These are phyloP conservation scores for Neurospora tetrasperma DNA, from an alignment of 495 filamentous ascomycete genomes.

Conservation along the genomic window DNA sequence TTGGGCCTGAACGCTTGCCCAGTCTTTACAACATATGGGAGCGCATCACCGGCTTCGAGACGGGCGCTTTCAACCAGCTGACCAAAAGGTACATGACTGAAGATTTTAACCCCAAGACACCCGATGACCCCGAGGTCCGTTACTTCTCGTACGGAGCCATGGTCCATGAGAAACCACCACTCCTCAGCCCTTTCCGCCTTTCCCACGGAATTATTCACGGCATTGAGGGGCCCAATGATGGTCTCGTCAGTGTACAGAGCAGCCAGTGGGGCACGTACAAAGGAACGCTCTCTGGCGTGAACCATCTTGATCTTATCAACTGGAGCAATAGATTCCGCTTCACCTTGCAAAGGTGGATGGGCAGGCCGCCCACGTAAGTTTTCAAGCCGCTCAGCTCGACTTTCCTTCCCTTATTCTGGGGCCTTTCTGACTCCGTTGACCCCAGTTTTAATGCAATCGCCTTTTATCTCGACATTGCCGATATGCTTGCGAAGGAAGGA, in stretches of 20 bases:
- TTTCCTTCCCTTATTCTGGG: neutral
- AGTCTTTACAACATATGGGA: conserved; percentile 61
- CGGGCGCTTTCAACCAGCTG: conserved; percentile 75
- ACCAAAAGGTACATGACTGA: conserved; percentile 72
- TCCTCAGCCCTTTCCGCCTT: conserved; percentile 63
- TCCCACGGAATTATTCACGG: conserved; percentile 61
- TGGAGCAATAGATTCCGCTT: conserved; percentile 82
- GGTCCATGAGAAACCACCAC: conserved; percentile 42
- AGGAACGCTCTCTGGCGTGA: conserved; percentile 79
- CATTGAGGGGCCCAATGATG: conserved; percentile 80
- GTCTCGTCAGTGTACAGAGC: conserved; percentile 80
- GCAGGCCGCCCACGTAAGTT: conserved; percentile 58
- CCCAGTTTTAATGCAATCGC: conserved; percentile 90
- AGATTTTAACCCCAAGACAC: conserved; percentile 72
- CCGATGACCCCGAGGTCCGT: conserved; percentile 60
- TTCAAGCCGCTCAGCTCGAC: neutral
- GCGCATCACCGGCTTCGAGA: conserved; percentile 53
- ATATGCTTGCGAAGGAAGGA: conserved; percentile 70
- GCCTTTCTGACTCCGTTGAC: neutral
- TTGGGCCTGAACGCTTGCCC: conserved; percentile 53
- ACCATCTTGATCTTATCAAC: conserved; percentile 89
- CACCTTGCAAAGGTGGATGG: conserved; percentile 55
- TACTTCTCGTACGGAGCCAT: conserved; percentile 91
- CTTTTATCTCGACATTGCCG: conserved; percentile 85
- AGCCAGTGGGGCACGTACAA: conserved; percentile 87